A percentile compares a stretch with the other conserved stretches of the same genome.
Evolutionary conservation across 2,329 filamentous ascomycete genomes (phyloP).

Genomic region (Colletotrichum musae): DNA sequence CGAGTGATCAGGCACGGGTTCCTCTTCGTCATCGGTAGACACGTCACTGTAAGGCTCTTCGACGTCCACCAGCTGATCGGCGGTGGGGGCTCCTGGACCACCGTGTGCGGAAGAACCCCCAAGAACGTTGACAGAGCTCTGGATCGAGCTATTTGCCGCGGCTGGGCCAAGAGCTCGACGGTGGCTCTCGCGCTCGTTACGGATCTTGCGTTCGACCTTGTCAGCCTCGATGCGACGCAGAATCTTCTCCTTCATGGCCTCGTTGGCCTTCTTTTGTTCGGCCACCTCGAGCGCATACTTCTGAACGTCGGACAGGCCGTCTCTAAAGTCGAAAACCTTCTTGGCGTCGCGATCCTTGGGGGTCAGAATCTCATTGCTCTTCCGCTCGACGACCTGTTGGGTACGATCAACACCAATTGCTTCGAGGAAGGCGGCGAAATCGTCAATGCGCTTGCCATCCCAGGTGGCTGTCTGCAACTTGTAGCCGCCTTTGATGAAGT

Average conservation of each 20-base stretch:
- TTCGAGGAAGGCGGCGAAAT: constrained; percentile 10
- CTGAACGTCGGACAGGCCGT: background rate
- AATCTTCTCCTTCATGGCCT: background rate
- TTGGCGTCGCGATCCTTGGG: constrained; percentile 12
- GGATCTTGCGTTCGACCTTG: background rate
- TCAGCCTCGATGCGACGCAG: constrained; percentile 11
- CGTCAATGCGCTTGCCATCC: constrained; percentile 19
- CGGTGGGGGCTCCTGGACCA: no score
- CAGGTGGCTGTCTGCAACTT: constrained; percentile 6
- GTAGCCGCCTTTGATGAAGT: constrained; percentile 17
- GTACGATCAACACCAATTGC: constrained; percentile 3
- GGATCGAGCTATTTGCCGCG: background rate
- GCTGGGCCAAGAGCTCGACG: background rate
- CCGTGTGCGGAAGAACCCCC: background rate
- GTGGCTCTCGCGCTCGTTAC: background rate
- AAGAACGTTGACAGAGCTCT: background rate
- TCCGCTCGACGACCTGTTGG: background rate
- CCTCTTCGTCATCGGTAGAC: no score
- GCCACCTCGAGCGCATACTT: constrained; percentile 5
- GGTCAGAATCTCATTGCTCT: constrained; percentile 1
- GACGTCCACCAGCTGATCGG: no score
- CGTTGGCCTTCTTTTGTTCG: constrained; percentile 13
- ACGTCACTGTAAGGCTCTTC: no score
- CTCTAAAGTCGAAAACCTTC: background rate
- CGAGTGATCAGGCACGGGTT: no score